phyloP scores from a whole-genome alignment of 495 filamentous ascomycete species.

The Penicillium roqueforti region DNA sequence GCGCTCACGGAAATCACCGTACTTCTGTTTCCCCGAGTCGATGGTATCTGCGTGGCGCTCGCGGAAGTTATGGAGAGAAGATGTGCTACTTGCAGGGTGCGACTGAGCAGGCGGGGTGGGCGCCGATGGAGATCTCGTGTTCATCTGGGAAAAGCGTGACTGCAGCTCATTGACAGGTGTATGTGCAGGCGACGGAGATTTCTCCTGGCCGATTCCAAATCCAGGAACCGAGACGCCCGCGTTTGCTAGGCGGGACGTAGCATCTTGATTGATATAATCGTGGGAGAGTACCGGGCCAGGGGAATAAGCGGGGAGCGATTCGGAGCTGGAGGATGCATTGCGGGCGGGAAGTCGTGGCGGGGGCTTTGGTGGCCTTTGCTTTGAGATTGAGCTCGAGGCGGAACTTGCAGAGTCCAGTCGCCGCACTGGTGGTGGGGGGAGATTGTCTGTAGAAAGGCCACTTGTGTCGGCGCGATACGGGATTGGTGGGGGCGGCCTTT shows the following conservation, averaged over 20 bases:
- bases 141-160: conserved; percentile 60
- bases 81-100: conserved; percentile 35
- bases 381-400: conserved; percentile 32
- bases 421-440: conserved; percentile 66
- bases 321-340: conserved; percentile 44
- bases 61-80: conserved; percentile 57
- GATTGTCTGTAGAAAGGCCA: conserved; percentile 60
- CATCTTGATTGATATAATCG: conserved; percentile 61
- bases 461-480: conserved; percentile 70
- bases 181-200: conserved; percentile 7
- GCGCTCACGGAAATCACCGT: conserved; percentile 50
- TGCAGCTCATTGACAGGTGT: conserved; percentile 61
- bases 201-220: conserved; percentile 60
- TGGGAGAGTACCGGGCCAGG: conserved; percentile 27
- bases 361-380: conserved; percentile 48
- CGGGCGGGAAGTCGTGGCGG: conserved; percentile 77
- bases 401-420: conserved; percentile 47
- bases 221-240: conserved; percentile 82
- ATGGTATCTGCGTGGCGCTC: conserved; percentile 60
- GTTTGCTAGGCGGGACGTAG: conserved; percentile 62
- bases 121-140: conserved; percentile 24
- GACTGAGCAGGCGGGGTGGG: conserved; percentile 29
- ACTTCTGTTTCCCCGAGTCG: conserved; percentile 55
- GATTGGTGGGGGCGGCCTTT: conserved; percentile 53
- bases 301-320: conserved; percentile 54